phyloP scores from a whole-genome alignment of 305 asterid genomes.

The Fraxinus ornus region DNA sequence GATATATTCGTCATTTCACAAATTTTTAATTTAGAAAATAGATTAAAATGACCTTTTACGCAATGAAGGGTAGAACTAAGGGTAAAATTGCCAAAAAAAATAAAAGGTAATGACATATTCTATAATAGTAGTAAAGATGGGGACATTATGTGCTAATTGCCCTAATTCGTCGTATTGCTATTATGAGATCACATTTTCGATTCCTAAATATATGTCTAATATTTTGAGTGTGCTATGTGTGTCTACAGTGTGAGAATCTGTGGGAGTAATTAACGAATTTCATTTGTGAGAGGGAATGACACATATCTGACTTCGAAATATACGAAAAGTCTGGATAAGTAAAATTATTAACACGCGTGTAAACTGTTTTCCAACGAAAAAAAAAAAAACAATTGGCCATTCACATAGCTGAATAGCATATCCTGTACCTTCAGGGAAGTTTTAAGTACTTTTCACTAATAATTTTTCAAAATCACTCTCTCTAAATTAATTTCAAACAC shows the following conservation, averaged over 20 bases:
- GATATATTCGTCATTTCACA: too few relatives aligned
- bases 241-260: background rate
- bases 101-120: too few relatives aligned
- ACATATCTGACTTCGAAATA: slow-evolving; percentile 24
- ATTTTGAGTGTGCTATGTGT: background rate
- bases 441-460: too few relatives aligned
- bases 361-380: background rate
- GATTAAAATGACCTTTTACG: too few relatives aligned
- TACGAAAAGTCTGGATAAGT: slow-evolving; percentile 18
- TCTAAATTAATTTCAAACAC: too few relatives aligned
- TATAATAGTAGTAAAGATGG: too few relatives aligned
- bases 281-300: background rate
- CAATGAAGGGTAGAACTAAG: too few relatives aligned
- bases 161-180: slow-evolving; percentile 24
- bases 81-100: too few relatives aligned
- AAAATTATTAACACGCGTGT: slow-evolving; percentile 21
- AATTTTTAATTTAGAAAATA: too few relatives aligned
- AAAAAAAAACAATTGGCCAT: background rate
- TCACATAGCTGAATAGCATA: too few relatives aligned
- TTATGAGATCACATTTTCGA: slow-evolving; percentile 48
- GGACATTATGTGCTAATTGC: too few relatives aligned
- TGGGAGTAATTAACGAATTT: background rate
- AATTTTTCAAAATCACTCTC: too few relatives aligned
- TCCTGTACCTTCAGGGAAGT: background rate
- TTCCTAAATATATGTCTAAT: slow-evolving; percentile 5